Percentiles rank a stretch among this genome's conserved stretches.
phyloP scores from a whole-genome alignment of 2,329 filamentous ascomycete species.

The Alternaria sp. region DNA sequence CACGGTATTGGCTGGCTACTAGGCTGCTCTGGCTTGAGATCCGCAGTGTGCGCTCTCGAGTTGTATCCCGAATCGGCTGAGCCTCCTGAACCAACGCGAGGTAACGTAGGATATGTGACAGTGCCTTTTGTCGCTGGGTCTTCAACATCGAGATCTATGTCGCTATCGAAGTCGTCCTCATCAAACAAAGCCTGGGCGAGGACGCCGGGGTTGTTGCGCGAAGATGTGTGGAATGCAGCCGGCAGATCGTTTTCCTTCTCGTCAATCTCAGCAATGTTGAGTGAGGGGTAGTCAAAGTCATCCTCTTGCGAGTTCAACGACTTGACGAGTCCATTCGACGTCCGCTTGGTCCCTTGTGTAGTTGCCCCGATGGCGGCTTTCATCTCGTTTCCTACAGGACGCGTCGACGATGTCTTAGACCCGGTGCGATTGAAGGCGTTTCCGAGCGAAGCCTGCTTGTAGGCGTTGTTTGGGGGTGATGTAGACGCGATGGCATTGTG shows the following conservation, averaged over 20 bases:
- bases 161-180: slow-evolving; percentile 87
- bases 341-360: slow-evolving; percentile 52
- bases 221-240: slow-evolving; percentile 17
- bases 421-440: slow-evolving; percentile 51
- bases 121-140: slow-evolving; percentile 59
- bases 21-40: slow-evolving; percentile 18
- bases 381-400: slow-evolving; percentile 43
- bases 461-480: slow-evolving; percentile 28
- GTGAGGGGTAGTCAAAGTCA: slow-evolving; percentile 35
- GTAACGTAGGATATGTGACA: slow-evolving; percentile 51
- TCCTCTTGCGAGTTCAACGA: slow-evolving; percentile 47
- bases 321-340: slow-evolving; percentile 55
- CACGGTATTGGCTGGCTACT: slow-evolving; percentile 71
- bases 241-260: slow-evolving; percentile 34
- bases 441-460: slow-evolving; percentile 39
- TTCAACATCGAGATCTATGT: slow-evolving; percentile 75
- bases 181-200: slow-evolving; percentile 58
- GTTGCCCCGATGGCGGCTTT: slow-evolving; percentile 26
- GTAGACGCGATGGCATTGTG: slow-evolving; percentile 43
- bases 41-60: slow-evolving; percentile 32
- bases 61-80: slow-evolving; percentile 48
- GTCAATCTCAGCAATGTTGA: slow-evolving; percentile 32
- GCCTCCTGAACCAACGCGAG: slow-evolving; percentile 17
- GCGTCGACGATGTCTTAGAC: slow-evolving; percentile 36
- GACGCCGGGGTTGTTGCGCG: slow-evolving; percentile 18